Conservation (phyloP, 2,329 filamentous ascomycete genomes). For the Ascochyta pisi region DNA sequence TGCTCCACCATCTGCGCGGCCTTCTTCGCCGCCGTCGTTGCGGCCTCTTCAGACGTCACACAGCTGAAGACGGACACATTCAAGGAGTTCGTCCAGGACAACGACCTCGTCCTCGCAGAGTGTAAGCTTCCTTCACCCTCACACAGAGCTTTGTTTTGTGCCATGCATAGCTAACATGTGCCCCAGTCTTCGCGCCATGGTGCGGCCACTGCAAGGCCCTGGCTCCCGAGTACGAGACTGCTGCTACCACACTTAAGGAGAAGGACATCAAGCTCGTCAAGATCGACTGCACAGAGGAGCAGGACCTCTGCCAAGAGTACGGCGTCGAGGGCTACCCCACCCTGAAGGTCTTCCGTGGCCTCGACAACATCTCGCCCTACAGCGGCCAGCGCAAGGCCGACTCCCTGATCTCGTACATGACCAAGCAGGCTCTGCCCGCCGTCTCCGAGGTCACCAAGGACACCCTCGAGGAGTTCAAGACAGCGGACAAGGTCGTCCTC, state of each 20-base stretch:
- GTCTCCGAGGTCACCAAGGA: slow-evolving; percentile 84
- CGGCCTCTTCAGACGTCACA: slow-evolving; percentile 75
- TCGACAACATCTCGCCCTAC: slow-evolving; percentile 82
- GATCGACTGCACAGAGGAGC: slow-evolving; percentile 94
- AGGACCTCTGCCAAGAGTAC: slow-evolving; percentile 86
- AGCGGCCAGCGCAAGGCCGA: slow-evolving; percentile 87
- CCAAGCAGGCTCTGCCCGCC: slow-evolving; percentile 94
- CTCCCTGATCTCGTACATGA: slow-evolving; percentile 85
- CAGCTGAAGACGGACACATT: slow-evolving; percentile 88
- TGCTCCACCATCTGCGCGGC: slow-evolving; percentile 49
- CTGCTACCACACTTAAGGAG: slow-evolving; percentile 82
- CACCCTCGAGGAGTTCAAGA: slow-evolving; percentile 94
- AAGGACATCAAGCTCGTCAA: slow-evolving; percentile 86
- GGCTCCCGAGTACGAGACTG: slow-evolving; percentile 88
- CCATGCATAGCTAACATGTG: slow-evolving; percentile 46
- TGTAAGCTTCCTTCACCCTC: slow-evolving; percentile 66
- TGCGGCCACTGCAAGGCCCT: slow-evolving; percentile 99
- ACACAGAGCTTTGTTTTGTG: background rate
- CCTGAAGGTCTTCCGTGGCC: slow-evolving; percentile 96
- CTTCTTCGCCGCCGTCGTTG: slow-evolving; percentile 64
- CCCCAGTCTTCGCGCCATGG: slow-evolving; percentile 89
- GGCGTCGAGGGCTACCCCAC: slow-evolving; percentile 98
- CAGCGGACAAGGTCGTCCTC: slow-evolving; percentile 92
- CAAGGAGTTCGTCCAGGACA: slow-evolving; percentile 80
- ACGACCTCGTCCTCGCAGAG: slow-evolving; percentile 91